A percentile compares a stretch with the other conserved stretches of the same genome.
These are phyloP conservation scores for Aquilaria malaccensis DNA, from an alignment of 345 rosid species.

Conservation along the genomic window DNA sequence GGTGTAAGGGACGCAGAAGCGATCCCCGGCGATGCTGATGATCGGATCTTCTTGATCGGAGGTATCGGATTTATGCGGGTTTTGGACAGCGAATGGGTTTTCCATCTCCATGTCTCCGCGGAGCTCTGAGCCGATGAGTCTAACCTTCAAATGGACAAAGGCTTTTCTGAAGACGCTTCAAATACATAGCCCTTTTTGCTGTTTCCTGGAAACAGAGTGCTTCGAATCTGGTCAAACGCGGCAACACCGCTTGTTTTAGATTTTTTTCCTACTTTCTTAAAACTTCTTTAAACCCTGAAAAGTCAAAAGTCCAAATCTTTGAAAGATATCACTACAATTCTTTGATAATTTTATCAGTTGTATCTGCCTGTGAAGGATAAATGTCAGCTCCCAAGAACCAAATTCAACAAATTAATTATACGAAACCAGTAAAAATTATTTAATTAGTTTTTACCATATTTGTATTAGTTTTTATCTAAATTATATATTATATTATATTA, in stretches of 20 bases:
- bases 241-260: not conserved
- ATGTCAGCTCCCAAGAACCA: too few species aligned
- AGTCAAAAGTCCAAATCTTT: not conserved
- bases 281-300: not conserved
- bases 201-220: conserved; percentile 4
- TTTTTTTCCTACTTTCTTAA: not conserved
- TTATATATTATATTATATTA: too few species aligned
- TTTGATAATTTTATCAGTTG: not conserved
- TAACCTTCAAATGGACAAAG: too few species aligned
- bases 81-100: too few species aligned
- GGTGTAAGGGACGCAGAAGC: conserved; percentile 44
- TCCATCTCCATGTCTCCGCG: too few species aligned
- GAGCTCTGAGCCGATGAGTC: too few species aligned
- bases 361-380: too few species aligned
- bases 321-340: not conserved
- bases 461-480: too few species aligned
- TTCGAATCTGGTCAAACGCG: not conserved
- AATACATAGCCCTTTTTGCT: not conserved
- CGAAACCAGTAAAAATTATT: too few species aligned
- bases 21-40: conserved; percentile 44
- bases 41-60: not conserved
- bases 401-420: too few species aligned
- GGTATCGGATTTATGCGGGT: too few species aligned
- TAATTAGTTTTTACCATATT: too few species aligned
- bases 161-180: not conserved